Percentiles rank a stretch among this genome's conserved stretches.
These are phyloP conservation scores for Cordyceps militaris DNA, from an alignment of 2,329 filamentous ascomycete genomes.

Conservation along the genomic window DNA sequence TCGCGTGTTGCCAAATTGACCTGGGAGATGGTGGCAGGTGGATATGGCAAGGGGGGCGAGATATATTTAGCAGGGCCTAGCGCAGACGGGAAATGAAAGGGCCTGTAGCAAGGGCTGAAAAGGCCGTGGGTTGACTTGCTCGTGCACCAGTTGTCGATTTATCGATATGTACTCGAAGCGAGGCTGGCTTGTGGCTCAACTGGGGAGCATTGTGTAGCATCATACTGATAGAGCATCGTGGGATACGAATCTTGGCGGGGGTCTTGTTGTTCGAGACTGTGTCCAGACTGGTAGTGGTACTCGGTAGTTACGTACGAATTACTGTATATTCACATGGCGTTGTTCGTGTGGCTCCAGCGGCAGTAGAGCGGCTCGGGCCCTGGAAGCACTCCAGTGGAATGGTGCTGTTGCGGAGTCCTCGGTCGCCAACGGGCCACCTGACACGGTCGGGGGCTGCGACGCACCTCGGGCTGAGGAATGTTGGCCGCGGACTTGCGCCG, in stretches of 20 bases:
- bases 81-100: slow-evolving; percentile 11
- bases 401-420: neutral
- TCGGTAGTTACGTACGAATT: too few relatives aligned
- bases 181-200: neutral
- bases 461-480: neutral
- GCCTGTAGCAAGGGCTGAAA: neutral
- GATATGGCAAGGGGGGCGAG: neutral
- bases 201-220: neutral
- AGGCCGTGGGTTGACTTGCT: neutral
- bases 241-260: neutral
- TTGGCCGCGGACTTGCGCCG: neutral
- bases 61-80: slow-evolving; percentile 11
- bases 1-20: slow-evolving; percentile 2
- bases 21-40: neutral
- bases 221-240: neutral
- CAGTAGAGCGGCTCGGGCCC: neutral
- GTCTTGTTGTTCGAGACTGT: neutral
- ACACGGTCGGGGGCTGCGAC: neutral
- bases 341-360: neutral
- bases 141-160: neutral
- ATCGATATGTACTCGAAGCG: neutral
- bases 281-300: neutral
- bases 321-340: neutral
- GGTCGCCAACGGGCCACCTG: neutral
- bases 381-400: neutral